phyloP scores from a whole-genome alignment of 352 stramenopile genomes.

The Phytophthora pseudosyringae region DNA sequence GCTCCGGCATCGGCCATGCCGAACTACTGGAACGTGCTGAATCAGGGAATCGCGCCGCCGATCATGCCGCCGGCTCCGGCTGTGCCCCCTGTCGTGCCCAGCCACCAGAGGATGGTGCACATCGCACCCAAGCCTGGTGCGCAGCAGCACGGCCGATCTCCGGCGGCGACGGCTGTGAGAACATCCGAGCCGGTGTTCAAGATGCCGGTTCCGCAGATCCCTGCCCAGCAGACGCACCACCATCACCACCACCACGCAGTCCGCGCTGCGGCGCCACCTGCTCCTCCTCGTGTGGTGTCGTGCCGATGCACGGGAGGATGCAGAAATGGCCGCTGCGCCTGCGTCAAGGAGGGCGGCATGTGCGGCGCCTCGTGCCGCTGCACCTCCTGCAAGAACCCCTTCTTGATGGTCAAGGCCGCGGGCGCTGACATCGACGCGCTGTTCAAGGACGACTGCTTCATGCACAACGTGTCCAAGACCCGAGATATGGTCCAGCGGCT shows the following conservation, averaged over 20 bases:
- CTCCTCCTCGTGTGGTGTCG: constrained; percentile 60
- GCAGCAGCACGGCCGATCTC: constrained; percentile 19
- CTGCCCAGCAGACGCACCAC: constrained; percentile 13
- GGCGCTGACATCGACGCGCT: constrained; percentile 80
- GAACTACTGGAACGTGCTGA: constrained; percentile 89
- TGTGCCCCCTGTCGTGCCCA: constrained; percentile 28
- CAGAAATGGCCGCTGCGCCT: constrained; percentile 81
- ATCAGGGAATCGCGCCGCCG: constrained; percentile 56
- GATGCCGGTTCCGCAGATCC: constrained; percentile 3
- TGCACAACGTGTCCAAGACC: constrained; percentile 89
- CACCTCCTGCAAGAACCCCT: constrained; percentile 89
- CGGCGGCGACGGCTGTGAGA: constrained; percentile 12
- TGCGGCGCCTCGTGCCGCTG: constrained; percentile 77
- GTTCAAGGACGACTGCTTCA: constrained; percentile 82
- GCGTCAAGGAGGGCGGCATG: constrained; percentile 85
- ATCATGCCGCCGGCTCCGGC: constrained; percentile 34
- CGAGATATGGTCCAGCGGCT: constrained; percentile 82
- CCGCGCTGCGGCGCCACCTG: constrained; percentile 18
- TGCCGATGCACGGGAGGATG: constrained; percentile 84
- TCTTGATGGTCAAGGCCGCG: constrained; percentile 79
- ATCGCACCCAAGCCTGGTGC: constrained; percentile 78
- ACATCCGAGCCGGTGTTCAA: constrained; percentile 25
- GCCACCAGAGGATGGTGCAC: constrained; percentile 63
- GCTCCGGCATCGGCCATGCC: constrained; percentile 74
- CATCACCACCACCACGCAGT: constrained; percentile 15